These are phyloP conservation scores for Phytophthora capsici DNA, from an alignment of 352 stramenopile genomes.

Conservation along the genomic window DNA sequence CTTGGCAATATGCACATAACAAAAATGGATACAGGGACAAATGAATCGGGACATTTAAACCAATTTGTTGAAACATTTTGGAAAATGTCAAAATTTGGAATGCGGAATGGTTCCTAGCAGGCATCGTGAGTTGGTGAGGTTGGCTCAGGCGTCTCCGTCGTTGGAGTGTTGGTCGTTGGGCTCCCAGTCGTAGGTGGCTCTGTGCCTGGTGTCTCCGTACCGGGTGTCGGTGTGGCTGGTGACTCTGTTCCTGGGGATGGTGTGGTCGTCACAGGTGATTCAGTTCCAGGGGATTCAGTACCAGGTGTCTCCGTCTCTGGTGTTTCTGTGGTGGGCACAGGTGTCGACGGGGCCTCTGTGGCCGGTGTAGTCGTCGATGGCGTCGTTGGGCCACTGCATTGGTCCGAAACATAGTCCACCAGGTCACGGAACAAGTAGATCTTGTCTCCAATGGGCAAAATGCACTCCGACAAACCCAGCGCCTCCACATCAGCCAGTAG, in stretches of 20 bases:
- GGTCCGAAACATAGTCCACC: constrained; percentile 25
- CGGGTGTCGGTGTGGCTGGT: not conserved
- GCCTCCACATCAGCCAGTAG: constrained; percentile 29
- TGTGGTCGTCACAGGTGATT: not conserved
- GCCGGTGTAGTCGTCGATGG: not conserved
- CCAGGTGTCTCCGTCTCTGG: not conserved
- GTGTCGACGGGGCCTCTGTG: not conserved
- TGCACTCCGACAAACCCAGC: constrained; percentile 27
- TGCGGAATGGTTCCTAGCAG: constrained; percentile 6
- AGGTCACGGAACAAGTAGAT: constrained; percentile 34
- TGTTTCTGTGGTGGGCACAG: not conserved
- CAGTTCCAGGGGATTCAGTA: constrained; percentile 8
- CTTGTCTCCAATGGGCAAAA: constrained; percentile 32
- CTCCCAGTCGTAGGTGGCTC: constrained; percentile 4
- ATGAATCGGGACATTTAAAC: not conserved
- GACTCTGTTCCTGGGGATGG: constrained; percentile 4
- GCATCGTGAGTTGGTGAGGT: constrained; percentile 19
- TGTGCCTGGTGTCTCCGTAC: not conserved
- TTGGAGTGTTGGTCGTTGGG: constrained; percentile 8
- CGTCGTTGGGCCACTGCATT: constrained; percentile 15
- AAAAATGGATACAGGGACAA: not conserved
- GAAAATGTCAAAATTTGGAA: too few relatives aligned
- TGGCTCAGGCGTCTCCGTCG: constrained; percentile 17
- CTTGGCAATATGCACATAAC: not conserved
- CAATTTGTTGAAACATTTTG: too few relatives aligned